Evolutionary conservation across 495 filamentous ascomycete genomes (phyloP).

Genomic region (Aspergillus sparsus): DNA sequence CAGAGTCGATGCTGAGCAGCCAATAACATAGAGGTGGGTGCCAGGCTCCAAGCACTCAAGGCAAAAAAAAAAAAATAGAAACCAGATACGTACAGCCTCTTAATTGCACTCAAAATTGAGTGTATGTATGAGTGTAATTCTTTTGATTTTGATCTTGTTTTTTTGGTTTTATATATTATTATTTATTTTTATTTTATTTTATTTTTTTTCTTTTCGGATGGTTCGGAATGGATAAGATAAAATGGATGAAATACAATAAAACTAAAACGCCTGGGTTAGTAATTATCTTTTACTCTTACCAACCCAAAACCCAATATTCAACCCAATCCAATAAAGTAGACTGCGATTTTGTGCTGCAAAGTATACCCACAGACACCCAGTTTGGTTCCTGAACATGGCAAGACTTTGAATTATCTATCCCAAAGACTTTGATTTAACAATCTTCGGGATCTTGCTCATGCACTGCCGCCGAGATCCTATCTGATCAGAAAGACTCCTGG

Average conservation of each 20-base stretch:
- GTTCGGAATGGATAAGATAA: background rate
- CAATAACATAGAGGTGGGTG: too few relatives aligned
- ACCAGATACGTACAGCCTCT: background rate
- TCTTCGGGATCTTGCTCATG: constrained; percentile 7
- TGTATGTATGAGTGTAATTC: background rate
- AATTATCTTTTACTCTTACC: background rate
- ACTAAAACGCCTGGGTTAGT: background rate
- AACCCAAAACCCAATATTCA: too few relatives aligned
- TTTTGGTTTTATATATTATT: too few relatives aligned
- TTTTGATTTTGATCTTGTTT: too few relatives aligned
- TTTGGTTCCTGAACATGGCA: background rate
- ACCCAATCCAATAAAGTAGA: too few relatives aligned
- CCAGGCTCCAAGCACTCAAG: too few relatives aligned
- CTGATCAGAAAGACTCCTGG: constrained; percentile 2
- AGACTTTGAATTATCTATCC: constrained; percentile 2
- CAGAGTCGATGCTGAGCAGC: background rate
- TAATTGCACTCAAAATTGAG: background rate
- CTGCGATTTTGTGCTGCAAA: too few relatives aligned
- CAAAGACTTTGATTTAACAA: constrained; percentile 2
- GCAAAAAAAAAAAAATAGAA: too few relatives aligned
- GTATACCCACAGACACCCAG: too few relatives aligned
- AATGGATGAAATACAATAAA: background rate
- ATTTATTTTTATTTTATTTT: too few relatives aligned
- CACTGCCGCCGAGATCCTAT: background rate
- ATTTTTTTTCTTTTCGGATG: background rate